phyloP scores from a whole-genome alignment of 2,329 filamentous ascomycete species.

The Plectosphaerella plurivora region DNA sequence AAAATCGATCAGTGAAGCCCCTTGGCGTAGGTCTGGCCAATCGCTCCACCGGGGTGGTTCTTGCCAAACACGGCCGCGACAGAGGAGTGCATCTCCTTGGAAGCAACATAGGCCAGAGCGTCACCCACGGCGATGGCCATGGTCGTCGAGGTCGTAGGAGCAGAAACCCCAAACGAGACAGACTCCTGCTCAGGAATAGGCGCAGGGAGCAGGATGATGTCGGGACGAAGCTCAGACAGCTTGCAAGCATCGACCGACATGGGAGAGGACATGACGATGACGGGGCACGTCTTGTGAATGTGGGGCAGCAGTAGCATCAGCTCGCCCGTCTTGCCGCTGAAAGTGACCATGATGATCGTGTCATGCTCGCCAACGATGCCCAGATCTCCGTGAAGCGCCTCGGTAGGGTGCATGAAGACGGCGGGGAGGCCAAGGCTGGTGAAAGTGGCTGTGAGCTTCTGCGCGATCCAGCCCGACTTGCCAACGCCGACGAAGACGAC shows the following conservation, averaged over 20 bases:
- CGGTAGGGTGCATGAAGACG: constrained; percentile 82
- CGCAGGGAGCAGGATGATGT: constrained; percentile 74
- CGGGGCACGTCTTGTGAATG: constrained; percentile 60
- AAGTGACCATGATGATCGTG: constrained; percentile 81
- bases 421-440: constrained; percentile 79
- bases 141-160: constrained; percentile 88
- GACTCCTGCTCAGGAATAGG: constrained; percentile 81
- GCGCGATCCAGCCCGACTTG: constrained; percentile 85
- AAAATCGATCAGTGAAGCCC: neutral
- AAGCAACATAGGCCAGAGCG: constrained; percentile 75
- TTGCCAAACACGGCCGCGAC: constrained; percentile 60
- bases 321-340: constrained; percentile 83
- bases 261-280: constrained; percentile 78
- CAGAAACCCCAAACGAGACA: constrained; percentile 75
- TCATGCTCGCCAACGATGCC: constrained; percentile 75
- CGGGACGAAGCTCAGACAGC: constrained; percentile 56
- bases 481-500: constrained; percentile 83
- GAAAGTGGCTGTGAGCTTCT: constrained; percentile 87
- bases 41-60: constrained; percentile 91
- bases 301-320: constrained; percentile 74
- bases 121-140: constrained; percentile 85
- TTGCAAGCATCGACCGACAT: constrained; percentile 62
- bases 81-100: constrained; percentile 62
- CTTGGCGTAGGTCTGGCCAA: constrained; percentile 52
- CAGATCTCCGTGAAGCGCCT: constrained; percentile 88